Base-by-base conservation (phyloP, 176 grass and related monocot genomes). In the Musa itinerans region DNA sequence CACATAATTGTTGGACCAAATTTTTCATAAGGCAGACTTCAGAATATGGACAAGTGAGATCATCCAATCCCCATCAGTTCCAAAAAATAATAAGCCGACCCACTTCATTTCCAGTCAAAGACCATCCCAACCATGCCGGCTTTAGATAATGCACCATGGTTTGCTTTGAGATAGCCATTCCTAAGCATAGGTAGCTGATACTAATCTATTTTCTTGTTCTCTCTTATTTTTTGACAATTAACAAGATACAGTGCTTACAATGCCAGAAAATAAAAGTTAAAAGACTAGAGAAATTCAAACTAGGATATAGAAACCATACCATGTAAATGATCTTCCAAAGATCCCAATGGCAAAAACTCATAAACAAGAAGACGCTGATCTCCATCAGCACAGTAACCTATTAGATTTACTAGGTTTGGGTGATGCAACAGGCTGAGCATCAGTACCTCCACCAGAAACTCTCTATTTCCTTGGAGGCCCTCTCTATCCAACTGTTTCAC, bases 361-460 rank as follows among this genome's bases (percentile, higher is more conserved):
- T 92, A 92, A 68, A 92, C 89, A 68, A 92, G 89, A 81, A 92
- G 89, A 19, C 89, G 85, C 17, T 88, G 89, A 78, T 92, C 89
- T 69, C 89, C 89, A 77, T 92, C 89, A 25, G 86, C 83, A 83
- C 89, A 88, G 80, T 88, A 92, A 68, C 89, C 89, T 76, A 92
- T 86, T 73, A 92, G 81, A 81, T 63, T 92, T 14, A 92, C 89
- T 79, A 92, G 89, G 25, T 92, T 92, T 83, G 85, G 65, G 68
- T 92, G 86, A 77, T 88, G 89, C 72, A 92, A 76, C 73, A 92
- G 71, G 73, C 89, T 92, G 61, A 92, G 89, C 89, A 92, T 92
- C 49, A 92, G 83, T 24, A 92, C 89, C 76, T 92, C 89, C 76
- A 89, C 89, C 12, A 89, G 89, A 86, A 92, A 92, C 68, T 92